phyloP scores from a whole-genome alignment of 176 grass and related monocot species.

The Musa itinerans region DNA sequence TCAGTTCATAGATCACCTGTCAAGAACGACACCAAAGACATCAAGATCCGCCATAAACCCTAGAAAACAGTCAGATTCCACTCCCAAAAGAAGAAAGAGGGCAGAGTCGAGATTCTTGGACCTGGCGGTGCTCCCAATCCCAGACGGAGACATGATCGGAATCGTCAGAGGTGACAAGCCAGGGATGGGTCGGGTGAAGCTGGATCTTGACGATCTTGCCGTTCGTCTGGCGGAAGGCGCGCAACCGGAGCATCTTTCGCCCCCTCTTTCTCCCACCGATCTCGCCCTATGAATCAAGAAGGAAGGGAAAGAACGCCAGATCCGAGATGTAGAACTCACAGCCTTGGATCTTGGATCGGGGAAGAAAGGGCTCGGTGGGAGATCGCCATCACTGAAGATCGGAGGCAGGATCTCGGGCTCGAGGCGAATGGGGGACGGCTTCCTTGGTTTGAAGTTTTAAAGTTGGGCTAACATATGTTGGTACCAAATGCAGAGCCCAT shows the following conservation, averaged over 20 bases:
- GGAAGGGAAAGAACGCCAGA: not conserved
- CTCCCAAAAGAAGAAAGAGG: not conserved
- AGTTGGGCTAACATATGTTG: too few species aligned
- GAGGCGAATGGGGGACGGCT: too few species aligned
- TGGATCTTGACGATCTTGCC: slow-evolving; percentile 98
- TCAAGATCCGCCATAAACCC: not conserved
- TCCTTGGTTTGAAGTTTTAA: too few species aligned
- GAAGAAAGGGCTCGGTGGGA: not conserved
- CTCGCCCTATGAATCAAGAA: not conserved
- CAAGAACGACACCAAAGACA: slow-evolving; percentile 5
- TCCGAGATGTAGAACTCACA: not conserved
- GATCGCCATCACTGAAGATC: not conserved
- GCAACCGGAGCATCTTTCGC: slow-evolving; percentile 81
- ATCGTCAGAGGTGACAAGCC: slow-evolving; percentile 89
- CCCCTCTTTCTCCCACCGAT: not conserved
- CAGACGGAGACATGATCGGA: slow-evolving; percentile 92
- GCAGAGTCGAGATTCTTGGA: not conserved
- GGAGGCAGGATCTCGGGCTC: not conserved
- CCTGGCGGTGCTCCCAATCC: slow-evolving; percentile 99
- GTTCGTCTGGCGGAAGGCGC: slow-evolving; percentile 86
- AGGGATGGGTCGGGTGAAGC: slow-evolving; percentile 92
- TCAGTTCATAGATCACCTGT: slow-evolving; percentile 96
- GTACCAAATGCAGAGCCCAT: too few species aligned
- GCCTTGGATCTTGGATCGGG: not conserved
- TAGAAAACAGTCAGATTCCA: slow-evolving; percentile 3